Base-by-base conservation (phyloP, 2,329 filamentous ascomycete genomes). In the Pseudohalonectria lignicola region DNA sequence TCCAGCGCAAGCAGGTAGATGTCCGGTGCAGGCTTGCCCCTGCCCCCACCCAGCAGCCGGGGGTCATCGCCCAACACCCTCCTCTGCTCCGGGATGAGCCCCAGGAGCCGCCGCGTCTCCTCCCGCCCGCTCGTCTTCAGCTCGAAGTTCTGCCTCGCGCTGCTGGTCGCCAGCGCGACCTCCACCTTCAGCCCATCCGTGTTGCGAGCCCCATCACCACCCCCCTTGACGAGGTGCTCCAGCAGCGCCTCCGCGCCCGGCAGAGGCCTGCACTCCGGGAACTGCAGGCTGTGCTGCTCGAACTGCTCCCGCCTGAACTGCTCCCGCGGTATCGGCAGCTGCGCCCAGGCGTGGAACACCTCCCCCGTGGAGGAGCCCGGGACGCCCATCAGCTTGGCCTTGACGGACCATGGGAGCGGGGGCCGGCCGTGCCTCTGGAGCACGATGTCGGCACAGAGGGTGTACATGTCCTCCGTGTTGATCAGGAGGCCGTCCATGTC, bases 401-500 rank as follows among this genome's bases (percentile, higher is more conserved):
- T 82, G 50, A 85, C 70, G 19, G 65, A 66, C 74, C 76, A 80
- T 1, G 79, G 76, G 4, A 84, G 62, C 6, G 56, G 43, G 2
- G 79, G 78, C 39, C 71, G 71, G 45, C 64, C 67, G 49, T 79
- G 76, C 50, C 75, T 69, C 37, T 59, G 57, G 6, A 85, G 70
- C 28, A 83, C 67, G 15, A 67, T 61, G 54, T 85, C 82, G 15
- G 73, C 79, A 53, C 73, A 68, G 17, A 63, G 51, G 4, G 76
- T 80, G 59, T 83, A 82, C 41, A 77, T 69, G 53, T 85, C 81
- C 59, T 86, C 81, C 20, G 74, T 75, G 57, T 85, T 71, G 57
- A 85, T 79, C 33, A 85, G 65, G 31, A 85, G 71, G 41, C 81
- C 81, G 56, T 85, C 80, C 79, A 84, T 50, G 62, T 85, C 81